Base-by-base conservation (phyloP, 2,329 filamentous ascomycete genomes). In the Chaetomiaceae sp. region DNA sequence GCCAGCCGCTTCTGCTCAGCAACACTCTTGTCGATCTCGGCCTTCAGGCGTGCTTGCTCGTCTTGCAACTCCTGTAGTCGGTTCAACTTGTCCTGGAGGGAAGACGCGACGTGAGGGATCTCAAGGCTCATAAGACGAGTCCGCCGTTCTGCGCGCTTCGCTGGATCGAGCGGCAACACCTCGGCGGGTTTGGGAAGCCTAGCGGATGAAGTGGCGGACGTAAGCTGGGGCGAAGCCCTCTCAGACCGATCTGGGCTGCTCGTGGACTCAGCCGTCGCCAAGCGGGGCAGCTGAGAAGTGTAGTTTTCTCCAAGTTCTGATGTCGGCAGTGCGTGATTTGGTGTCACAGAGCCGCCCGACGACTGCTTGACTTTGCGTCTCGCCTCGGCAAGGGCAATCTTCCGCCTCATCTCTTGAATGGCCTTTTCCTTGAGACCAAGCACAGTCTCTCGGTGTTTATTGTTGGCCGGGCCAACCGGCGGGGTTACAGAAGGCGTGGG, bases 361-460 rank as follows among this genome's bases (percentile, higher is more conserved):
- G 58, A 52, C 42, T 60, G 58, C 57, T 70, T 74, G 41, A 68
- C 66, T 58, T 71, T 76, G 60, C 75, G 75, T 58, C 74, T 77
- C 9, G 78, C 78, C 62, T 83, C 79, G 14, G 76, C 76, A 58
- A 81, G 74, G 2, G 78, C 78, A 59, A 83, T 82, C 56, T 70
- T 76, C 30, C 71, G 70, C 61, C 79, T 82, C 69, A 84, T 77
- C 46, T 77, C 73, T 58, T 83, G 77, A 27, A 86, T 85, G 56
- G 78, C 73, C 50, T 74, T 76, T 55, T 79, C 75, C 67, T 80
- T 81, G 34, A 66, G 69, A 39, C 72, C 68, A 19, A 81, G 62
- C 51, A 77, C 70, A 66, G 41, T 62, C 63, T 56, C 62, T 65
- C 21, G 67, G 60, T 47, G 68, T 30, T 60, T 60, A 49, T 68